These are phyloP conservation scores for Lentinula edodes DNA, from an alignment of 768 basidiomycete species.

Conservation along the genomic window DNA sequence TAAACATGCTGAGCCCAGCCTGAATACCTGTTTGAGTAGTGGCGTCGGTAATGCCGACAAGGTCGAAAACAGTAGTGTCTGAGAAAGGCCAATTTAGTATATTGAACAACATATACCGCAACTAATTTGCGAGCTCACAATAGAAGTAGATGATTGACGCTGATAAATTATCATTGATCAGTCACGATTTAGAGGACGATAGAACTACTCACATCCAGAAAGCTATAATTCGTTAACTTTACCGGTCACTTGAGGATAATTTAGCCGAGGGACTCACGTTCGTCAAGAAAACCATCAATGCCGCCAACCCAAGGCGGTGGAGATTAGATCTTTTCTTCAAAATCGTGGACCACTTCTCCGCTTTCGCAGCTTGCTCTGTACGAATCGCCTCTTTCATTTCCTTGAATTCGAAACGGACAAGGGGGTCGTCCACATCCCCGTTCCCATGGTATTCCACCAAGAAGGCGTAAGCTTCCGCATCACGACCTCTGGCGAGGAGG, in stretches of 20 bases:
- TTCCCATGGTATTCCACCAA: slow-evolving; percentile 36
- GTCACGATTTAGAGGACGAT: neutral
- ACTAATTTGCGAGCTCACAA: neutral
- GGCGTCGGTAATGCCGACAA: neutral
- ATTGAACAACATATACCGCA: neutral
- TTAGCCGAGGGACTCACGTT: neutral
- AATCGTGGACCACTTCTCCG: neutral
- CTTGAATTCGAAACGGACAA: neutral
- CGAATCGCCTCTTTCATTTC: neutral
- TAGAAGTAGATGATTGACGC: neutral
- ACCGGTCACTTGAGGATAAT: neutral
- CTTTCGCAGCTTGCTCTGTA: neutral
- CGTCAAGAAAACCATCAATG: neutral
- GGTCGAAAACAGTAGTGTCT: neutral
- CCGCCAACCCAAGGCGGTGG: neutral
- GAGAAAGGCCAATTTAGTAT: neutral
- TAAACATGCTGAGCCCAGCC: neutral
- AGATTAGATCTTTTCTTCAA: neutral
- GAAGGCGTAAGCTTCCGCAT: slow-evolving; percentile 25
- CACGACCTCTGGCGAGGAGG: slow-evolving; percentile 29
- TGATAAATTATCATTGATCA: neutral
- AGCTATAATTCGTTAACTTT: neutral
- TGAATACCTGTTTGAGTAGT: neutral
- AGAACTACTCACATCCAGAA: neutral
- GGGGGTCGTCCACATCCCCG: slow-evolving; percentile 19